Conservation (phyloP, 192 early-diverging fungal genomes). For the Powellomyces hirtus region DNA sequence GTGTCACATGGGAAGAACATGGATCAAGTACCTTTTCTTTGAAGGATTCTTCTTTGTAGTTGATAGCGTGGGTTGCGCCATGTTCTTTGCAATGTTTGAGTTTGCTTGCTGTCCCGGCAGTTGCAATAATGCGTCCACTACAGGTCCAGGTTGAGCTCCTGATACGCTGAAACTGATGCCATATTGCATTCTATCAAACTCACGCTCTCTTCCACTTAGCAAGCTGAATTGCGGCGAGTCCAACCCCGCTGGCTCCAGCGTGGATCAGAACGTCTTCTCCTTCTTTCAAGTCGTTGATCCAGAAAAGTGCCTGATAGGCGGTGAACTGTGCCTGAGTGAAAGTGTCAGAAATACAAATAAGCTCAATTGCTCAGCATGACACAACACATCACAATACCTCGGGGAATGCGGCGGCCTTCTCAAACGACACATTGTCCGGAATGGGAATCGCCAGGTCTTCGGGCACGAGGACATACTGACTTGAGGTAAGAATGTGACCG, state of each 20-base stretch:
- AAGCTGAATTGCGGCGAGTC: slow-evolving; percentile 84
- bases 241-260: slow-evolving; percentile 86
- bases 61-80: slow-evolving; percentile 79
- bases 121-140: slow-evolving; percentile 69
- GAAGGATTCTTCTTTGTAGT: slow-evolving; percentile 78
- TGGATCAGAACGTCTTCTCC: slow-evolving; percentile 84
- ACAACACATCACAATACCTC: slow-evolving; percentile 32
- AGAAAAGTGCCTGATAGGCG: slow-evolving; percentile 75
- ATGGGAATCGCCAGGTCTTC: slow-evolving; percentile 59
- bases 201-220: slow-evolving; percentile 56
- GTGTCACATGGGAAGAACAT: slow-evolving; percentile 7
- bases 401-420: slow-evolving; percentile 76
- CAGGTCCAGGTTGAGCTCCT: no score
- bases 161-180: no score
- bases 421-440: slow-evolving; percentile 64
- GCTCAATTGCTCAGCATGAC: neutral
- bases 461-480: slow-evolving; percentile 54
- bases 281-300: slow-evolving; percentile 70
- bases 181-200: no score
- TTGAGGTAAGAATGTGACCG: neutral
- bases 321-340: slow-evolving; percentile 62
- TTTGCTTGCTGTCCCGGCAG: slow-evolving; percentile 75
- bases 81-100: slow-evolving; percentile 61
- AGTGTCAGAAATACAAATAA: neutral
- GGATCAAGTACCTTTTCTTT: slow-evolving; percentile 16